Percentiles rank a stretch among this genome's conserved stretches.
These are phyloP conservation scores for Penicillium thymicola DNA, from an alignment of 2,329 filamentous ascomycete genomes.

Conservation along the genomic window DNA sequence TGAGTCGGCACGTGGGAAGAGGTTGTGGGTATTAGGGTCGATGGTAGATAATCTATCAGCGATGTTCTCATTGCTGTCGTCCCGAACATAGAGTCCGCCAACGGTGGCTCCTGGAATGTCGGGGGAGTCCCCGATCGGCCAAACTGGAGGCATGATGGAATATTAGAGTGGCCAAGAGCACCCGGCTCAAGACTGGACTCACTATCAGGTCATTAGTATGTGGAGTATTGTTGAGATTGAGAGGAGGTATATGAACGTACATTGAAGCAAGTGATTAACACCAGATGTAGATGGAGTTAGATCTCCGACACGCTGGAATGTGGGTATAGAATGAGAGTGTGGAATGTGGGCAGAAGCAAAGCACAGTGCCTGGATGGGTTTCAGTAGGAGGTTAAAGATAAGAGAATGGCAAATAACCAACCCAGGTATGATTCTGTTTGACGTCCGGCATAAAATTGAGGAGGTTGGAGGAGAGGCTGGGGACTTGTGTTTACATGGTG, in stretches of 20 bases:
- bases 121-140: slow-evolving; percentile 21
- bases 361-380: slow-evolving; percentile 1
- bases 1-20: slow-evolving; percentile 29
- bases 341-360: neutral
- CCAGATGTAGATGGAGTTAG: slow-evolving; percentile 13
- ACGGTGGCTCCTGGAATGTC: slow-evolving; percentile 22
- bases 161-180: slow-evolving; percentile 33
- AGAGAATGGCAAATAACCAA: slow-evolving; percentile 8
- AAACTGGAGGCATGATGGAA: slow-evolving; percentile 32
- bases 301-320: slow-evolving; percentile 4
- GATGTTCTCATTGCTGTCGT: slow-evolving; percentile 7
- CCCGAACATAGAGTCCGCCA: slow-evolving; percentile 11
- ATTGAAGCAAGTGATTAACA: slow-evolving; percentile 12
- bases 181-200: slow-evolving; percentile 33
- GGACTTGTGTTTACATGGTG: slow-evolving; percentile 28
- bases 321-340: slow-evolving; percentile 4
- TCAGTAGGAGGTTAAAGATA: slow-evolving; percentile 11
- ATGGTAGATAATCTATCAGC: slow-evolving; percentile 20
- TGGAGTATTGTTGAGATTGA: slow-evolving; percentile 3
- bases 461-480: slow-evolving; percentile 43
- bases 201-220: slow-evolving; percentile 13
- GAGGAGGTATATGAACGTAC: slow-evolving; percentile 4
- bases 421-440: slow-evolving; percentile 7
- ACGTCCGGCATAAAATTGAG: slow-evolving; percentile 27
- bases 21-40: slow-evolving; percentile 24